Conservation (phyloP, 2,329 filamentous ascomycete genomes). For the Sporothrix mexicana region DNA sequence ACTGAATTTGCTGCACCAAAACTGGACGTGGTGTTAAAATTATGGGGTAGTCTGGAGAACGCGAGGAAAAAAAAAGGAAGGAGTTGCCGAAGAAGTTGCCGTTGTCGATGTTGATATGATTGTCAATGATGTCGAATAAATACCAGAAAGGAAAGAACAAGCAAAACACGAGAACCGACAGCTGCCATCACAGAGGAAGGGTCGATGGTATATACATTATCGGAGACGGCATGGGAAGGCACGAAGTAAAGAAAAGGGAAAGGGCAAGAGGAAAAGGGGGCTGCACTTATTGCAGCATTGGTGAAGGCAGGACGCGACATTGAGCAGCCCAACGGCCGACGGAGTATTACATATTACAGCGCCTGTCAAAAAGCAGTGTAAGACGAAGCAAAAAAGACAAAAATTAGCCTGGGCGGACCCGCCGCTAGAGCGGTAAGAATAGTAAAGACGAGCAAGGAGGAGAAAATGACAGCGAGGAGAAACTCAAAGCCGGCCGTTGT, state of each 20-base stretch:
- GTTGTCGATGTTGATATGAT: not conserved
- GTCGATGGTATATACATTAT: not conserved
- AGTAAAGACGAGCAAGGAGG: not conserved
- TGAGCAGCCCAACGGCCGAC: not conserved
- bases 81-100: not conserved
- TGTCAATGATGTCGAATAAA: not conserved
- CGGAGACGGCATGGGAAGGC: not conserved
- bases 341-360: slow-evolving; percentile 10
- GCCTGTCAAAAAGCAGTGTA: not conserved
- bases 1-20: not conserved
- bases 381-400: too few species aligned
- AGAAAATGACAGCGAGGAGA: slow-evolving; percentile 9
- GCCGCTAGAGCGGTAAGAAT: slow-evolving; percentile 6
- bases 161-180: not conserved
- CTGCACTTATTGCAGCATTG: slow-evolving; percentile 23
- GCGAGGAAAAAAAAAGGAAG: not conserved
- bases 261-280: not conserved
- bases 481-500: slow-evolving; percentile 3
- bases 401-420: not conserved
- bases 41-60: slow-evolving; percentile 1
- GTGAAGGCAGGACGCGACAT: not conserved
- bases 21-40: too few species aligned
- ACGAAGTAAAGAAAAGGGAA: not conserved
- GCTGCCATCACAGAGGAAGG: not conserved
- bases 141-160: slow-evolving; percentile 18